phyloP scores from a whole-genome alignment of 768 basidiomycete species.

The Leccinum subgranulosum region DNA sequence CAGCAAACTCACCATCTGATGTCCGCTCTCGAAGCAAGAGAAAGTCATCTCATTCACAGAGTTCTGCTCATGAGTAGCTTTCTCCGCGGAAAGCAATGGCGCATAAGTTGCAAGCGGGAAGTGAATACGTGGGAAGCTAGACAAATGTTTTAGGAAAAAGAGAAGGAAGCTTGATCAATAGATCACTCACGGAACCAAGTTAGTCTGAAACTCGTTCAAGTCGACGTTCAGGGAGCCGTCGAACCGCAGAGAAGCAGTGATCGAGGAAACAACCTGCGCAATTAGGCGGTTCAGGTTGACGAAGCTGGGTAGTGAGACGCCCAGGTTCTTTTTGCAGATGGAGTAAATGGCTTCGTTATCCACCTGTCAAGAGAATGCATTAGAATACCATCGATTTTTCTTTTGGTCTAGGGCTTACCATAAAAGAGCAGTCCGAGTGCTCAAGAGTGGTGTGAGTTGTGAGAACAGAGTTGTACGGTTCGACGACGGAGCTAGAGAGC shows the following conservation, averaged over 20 bases:
- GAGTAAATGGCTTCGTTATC: constrained; percentile 99
- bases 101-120: constrained; percentile 97
- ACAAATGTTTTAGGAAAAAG: constrained; percentile 3
- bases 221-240: constrained; percentile 98
- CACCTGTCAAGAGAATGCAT: constrained; percentile 48
- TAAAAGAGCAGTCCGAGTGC: constrained; percentile 99
- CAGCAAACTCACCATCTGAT: constrained; percentile 75
- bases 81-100: constrained; percentile 92
- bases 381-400: background rate
- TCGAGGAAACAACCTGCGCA: constrained; percentile 96
- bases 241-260: constrained; percentile 96
- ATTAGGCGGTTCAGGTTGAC: constrained; percentile 94
- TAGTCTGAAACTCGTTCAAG: constrained; percentile 97
- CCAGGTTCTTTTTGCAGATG: constrained; percentile 96
- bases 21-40: constrained; percentile 94
- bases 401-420: constrained; percentile 49
- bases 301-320: constrained; percentile 83
- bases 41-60: constrained; percentile 98
- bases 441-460: constrained; percentile 99
- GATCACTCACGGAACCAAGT: constrained; percentile 87
- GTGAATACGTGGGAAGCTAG: constrained; percentile 94
- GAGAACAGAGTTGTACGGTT: constrained; percentile 97
- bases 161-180: background rate
- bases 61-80: constrained; percentile 95
- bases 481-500: constrained; percentile 93